These are phyloP conservation scores for Psilocybe cyanescens DNA, from an alignment of 768 basidiomycete genomes.

Conservation along the genomic window DNA sequence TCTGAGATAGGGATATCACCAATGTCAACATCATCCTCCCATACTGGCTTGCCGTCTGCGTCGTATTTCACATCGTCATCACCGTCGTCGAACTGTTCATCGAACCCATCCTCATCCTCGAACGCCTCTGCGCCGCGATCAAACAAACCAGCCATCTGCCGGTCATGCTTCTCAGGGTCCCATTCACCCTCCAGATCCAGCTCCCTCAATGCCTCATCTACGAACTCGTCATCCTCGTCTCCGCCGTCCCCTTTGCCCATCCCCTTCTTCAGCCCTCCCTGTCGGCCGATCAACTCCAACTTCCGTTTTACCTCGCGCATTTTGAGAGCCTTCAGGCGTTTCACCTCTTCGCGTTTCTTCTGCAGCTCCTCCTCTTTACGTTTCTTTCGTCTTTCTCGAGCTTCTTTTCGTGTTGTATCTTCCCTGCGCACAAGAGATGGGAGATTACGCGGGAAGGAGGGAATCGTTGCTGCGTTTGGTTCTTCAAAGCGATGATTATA, in stretches of 20 bases:
- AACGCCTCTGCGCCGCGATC: slow-evolving; percentile 22
- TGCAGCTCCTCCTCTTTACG: slow-evolving; percentile 80
- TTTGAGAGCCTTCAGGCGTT: slow-evolving; percentile 82
- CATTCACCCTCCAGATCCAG: slow-evolving; percentile 92
- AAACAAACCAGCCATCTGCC: slow-evolving; percentile 80
- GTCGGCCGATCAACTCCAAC: slow-evolving; percentile 70
- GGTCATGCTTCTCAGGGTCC: slow-evolving; percentile 86
- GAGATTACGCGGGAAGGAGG: slow-evolving; percentile 78
- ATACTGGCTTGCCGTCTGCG: slow-evolving; percentile 73
- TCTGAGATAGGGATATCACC: slow-evolving; percentile 56
- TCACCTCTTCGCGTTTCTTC: slow-evolving; percentile 80
- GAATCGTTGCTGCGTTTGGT: slow-evolving; percentile 59
- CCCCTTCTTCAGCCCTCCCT: slow-evolving; percentile 59
- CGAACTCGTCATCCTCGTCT: slow-evolving; percentile 35
- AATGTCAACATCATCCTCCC: slow-evolving; percentile 91
- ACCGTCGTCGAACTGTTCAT: slow-evolving; percentile 33
- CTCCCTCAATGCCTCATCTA: slow-evolving; percentile 56
- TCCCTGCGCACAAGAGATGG: slow-evolving; percentile 66
- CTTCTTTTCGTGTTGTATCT: slow-evolving; percentile 82
- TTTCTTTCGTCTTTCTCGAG: slow-evolving; percentile 76
- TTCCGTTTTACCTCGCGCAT: slow-evolving; percentile 79
- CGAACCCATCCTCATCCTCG: slow-evolving; percentile 45
- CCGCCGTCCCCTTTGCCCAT: slow-evolving; percentile 28
- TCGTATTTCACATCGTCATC: slow-evolving; percentile 40
- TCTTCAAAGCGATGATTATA: slow-evolving; percentile 99